phyloP scores from a whole-genome alignment of 1,139 yeast genomes.

The Kluyveromyces sp. region DNA sequence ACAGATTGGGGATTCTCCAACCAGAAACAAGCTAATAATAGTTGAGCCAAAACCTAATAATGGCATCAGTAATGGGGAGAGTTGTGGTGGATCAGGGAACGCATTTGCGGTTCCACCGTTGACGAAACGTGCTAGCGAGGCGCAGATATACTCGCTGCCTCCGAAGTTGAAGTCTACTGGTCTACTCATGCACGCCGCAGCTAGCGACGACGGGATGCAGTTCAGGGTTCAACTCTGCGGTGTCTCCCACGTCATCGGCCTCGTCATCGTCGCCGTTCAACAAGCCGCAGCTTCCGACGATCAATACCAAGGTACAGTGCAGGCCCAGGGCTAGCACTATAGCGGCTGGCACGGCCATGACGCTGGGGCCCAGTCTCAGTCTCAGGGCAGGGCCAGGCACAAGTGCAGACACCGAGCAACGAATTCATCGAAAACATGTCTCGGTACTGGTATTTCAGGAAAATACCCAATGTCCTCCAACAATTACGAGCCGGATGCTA shows the following conservation, averaged over 20 bases:
- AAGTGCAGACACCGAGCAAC: slow-evolving; percentile 1
- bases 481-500: slow-evolving; percentile 1
- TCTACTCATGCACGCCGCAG: slow-evolving; percentile 5
- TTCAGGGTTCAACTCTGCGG: neutral
- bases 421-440: slow-evolving; percentile 1
- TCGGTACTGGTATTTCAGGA: slow-evolving; percentile 6
- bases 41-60: neutral
- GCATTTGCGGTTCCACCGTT: neutral
- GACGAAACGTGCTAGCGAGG: slow-evolving; percentile 11
- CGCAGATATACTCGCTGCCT: slow-evolving; percentile 19
- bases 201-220: neutral
- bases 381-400: neutral
- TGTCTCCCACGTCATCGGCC: neutral
- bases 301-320: neutral
- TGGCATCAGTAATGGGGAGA: neutral
- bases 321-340: slow-evolving; percentile 4
- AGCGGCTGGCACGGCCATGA: neutral
- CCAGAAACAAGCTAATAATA: slow-evolving; percentile 2
- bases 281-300: slow-evolving; percentile 1
- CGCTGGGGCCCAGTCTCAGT: neutral
- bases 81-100: neutral
- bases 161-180: slow-evolving; percentile 3
- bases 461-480: slow-evolving; percentile 3
- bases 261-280: slow-evolving; percentile 3
- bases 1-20: slow-evolving; percentile 10